Base-by-base conservation (phyloP, 805 yeast species). In the Candida nonsorbophila region DNA sequence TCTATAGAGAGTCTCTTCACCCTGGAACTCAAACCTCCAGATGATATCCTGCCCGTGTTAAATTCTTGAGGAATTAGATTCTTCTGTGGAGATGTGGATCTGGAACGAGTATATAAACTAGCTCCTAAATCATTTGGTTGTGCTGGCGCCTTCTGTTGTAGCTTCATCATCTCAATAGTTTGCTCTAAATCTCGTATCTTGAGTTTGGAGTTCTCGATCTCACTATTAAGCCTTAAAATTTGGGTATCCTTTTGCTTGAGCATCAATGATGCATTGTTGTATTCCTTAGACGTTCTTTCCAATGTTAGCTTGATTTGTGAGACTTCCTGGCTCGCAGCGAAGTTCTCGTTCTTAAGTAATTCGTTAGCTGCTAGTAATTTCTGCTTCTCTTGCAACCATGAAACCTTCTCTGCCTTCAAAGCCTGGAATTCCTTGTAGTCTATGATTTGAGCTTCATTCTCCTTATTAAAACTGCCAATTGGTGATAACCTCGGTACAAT, bases 171-270 rank as follows among this genome's bases (percentile, higher is more conserved):
- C 33, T 54, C 58, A 9, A 47, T 45, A 9, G 53, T 73, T 34
- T 66, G 69, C 44, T 77, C 81, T 33, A 80, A 51, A 34, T 74
- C 76, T 18, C 64, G 47, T 8, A 74, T 64, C 40, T 68, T 69
- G n/a, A 67, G 50, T 29, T 69, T 72, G 4, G 79, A 63, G 24
- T 63, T 68, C 25, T 79, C 86, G 27, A 78, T 51, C 44, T 84
- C 92, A 26, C 76, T 69, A 23, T 62, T 70, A 14, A 76, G 55
- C 24, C 92, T 58, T 24, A 69, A 61, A 6, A 84, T 51, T 47
- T 79, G 86, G 0, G 84, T 74, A 27, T 84, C 92, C 39, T 75
- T 77, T 18, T 84, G 77, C 49, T 80, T 80, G 14, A 74, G 48
- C 31, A 68, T 59, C 42, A 79, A 58, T 24, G 59, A 58, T 27